Conservation (phyloP, 345 rosid genomes). For the Aquilaria yunnanensis region DNA sequence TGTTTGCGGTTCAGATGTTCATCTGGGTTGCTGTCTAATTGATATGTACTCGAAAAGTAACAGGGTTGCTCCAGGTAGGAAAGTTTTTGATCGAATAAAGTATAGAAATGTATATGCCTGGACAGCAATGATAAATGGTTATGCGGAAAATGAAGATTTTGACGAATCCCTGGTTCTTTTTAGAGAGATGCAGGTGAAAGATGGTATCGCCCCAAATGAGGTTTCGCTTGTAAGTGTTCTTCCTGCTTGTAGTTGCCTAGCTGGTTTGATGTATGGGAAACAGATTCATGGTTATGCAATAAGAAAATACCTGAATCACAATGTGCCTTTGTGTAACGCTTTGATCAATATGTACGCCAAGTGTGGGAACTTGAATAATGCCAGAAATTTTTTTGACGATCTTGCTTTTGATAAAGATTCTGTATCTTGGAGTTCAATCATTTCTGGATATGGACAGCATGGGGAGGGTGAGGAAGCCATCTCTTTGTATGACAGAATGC, state of each 20-base stretch:
- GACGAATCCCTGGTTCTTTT: conserved; percentile 50
- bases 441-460: conserved; percentile 61
- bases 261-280: conserved; percentile 40
- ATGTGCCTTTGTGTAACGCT: conserved; percentile 47
- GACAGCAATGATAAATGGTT: conserved; percentile 70
- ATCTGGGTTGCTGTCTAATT: conserved; percentile 56
- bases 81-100: conserved; percentile 37
- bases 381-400: conserved; percentile 44
- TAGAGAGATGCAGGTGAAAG: conserved; percentile 40
- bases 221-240: conserved; percentile 57
- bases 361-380: conserved; percentile 48
- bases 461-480: conserved; percentile 68
- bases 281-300: conserved; percentile 59
- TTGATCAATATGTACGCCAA: conserved; percentile 58
- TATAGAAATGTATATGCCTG: conserved; percentile 45
- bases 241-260: conserved; percentile 45
- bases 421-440: conserved; percentile 66
- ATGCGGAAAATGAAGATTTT: conserved; percentile 30
- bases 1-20: conserved; percentile 28
- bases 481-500: conserved; percentile 42
- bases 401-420: conserved; percentile 33
- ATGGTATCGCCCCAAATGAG: conserved; percentile 40
- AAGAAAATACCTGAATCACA: conserved; percentile 29
- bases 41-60: conserved; percentile 47
- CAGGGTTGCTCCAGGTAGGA: conserved; percentile 23